phyloP scores from a whole-genome alignment of 1,284 basidiomycete species.

The Cutaneotrichosporon spelunceum region DNA sequence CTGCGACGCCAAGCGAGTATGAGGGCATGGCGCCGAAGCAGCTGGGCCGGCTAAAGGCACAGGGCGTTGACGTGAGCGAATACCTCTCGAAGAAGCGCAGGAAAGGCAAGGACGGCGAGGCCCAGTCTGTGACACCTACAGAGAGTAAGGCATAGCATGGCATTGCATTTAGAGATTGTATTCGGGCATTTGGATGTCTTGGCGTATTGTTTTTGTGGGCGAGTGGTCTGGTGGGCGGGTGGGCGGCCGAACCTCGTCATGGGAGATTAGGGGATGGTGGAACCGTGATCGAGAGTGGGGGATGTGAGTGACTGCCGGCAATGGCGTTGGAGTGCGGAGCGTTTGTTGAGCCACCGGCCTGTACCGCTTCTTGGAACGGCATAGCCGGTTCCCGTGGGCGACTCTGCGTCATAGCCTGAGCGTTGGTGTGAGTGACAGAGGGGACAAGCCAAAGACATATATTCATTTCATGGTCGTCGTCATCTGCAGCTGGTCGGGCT shows the following conservation, averaged over 20 bases:
- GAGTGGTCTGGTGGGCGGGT: neutral
- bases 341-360: too few species aligned
- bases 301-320: neutral
- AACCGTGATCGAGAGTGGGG: neutral
- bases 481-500: neutral
- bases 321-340: too few species aligned
- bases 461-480: neutral
- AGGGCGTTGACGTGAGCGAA: conserved; percentile 42
- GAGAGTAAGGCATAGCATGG: neutral
- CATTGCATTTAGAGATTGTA: neutral
- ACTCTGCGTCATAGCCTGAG: neutral
- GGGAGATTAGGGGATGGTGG: neutral
- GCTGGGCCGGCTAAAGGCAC: conserved; percentile 46
- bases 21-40: conserved; percentile 32
- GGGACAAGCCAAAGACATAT: neutral
- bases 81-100: conserved; percentile 34
- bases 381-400: too few species aligned
- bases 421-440: neutral
- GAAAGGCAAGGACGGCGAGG: conserved; percentile 16
- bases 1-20: conserved; percentile 19
- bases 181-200: neutral
- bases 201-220: neutral
- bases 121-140: neutral
- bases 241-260: neutral
- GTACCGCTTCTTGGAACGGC: too few species aligned